Percentiles rank a stretch among this genome's conserved stretches.
Conservation (phyloP, 768 basidiomycete species). For the Leccinum longicurvipes region DNA sequence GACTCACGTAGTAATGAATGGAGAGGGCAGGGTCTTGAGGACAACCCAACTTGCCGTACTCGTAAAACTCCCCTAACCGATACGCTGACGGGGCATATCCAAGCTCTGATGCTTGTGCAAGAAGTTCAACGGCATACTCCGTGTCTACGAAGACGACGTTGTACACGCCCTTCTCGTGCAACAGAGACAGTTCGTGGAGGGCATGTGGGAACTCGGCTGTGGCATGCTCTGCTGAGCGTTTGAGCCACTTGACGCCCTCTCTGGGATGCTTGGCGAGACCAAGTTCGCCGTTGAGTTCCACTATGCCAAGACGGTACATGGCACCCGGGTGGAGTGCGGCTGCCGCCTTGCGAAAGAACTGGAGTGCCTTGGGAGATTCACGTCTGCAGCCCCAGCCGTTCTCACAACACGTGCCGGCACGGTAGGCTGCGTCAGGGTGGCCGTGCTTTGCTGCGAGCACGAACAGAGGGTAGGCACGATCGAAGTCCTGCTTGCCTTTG, state of each 20-base stretch:
- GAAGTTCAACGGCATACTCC: conserved; percentile 90
- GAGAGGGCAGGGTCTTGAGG: conserved; percentile 95
- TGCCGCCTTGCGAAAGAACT: conserved; percentile 92
- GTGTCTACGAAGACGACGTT: conserved; percentile 96
- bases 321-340: conserved; percentile 90
- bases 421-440: conserved; percentile 92
- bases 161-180: conserved; percentile 97
- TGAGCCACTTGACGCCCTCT: conserved; percentile 98
- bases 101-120: conserved; percentile 93
- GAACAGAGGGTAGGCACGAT: conserved; percentile 94
- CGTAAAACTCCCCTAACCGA: conserved; percentile 95
- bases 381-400: conserved; percentile 98
- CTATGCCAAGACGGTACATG: conserved; percentile 94
- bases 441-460: conserved; percentile 96
- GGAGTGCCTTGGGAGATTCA: conserved; percentile 86
- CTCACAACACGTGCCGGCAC: conserved; percentile 96
- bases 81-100: conserved; percentile 97
- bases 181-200: conserved; percentile 86
- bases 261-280: conserved; percentile 82
- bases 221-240: conserved; percentile 91
- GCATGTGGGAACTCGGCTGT: conserved; percentile 97
- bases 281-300: conserved; percentile 94
- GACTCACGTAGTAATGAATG: conserved; percentile 97
- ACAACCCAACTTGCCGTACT: conserved; percentile 98
- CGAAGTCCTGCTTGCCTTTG: conserved; percentile 91